Conservation (phyloP, 2,329 filamentous ascomycete genomes). For the Fusarium sp. region DNA sequence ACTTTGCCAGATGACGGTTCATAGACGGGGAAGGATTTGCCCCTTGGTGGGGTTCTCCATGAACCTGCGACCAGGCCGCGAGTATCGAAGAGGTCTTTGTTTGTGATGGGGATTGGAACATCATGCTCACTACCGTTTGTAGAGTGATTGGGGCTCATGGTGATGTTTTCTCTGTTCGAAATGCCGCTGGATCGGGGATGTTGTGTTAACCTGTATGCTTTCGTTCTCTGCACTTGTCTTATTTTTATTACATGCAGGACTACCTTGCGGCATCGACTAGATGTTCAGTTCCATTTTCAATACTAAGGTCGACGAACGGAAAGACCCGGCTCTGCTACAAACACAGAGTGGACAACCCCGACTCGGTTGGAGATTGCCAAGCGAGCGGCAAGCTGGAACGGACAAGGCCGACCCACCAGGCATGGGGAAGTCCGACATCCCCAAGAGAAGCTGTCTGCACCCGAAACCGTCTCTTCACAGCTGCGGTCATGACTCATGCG, state of each 20-base stretch:
- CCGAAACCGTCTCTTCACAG: background rate
- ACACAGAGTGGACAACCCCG: background rate
- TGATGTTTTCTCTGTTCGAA: background rate
- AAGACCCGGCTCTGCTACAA: too few species aligned
- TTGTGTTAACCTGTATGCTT: background rate
- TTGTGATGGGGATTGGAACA: background rate
- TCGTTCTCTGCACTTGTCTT: background rate
- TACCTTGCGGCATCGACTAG: background rate
- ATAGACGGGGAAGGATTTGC: background rate
- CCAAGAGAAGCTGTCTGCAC: background rate
- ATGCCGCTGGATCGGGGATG: background rate
- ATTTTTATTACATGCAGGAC: background rate
- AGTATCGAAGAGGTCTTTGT: background rate
- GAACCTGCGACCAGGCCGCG: background rate
- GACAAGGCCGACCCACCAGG: background rate
- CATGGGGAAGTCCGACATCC: background rate
- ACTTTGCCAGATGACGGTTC: background rate
- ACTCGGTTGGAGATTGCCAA: background rate
- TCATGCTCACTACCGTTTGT: background rate
- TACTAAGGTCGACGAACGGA: background rate
- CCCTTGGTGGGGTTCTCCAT: background rate
- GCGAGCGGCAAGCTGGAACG: too few species aligned
- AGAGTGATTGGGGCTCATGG: background rate
- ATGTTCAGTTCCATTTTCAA: rapidly evolving
- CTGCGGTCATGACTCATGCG: background rate